Evolutionary conservation across 306 rosid genomes (phyloP), one percentile per base, ranked within the genome.

Genomic region (Pterocarpus macrocarpus): DNA sequence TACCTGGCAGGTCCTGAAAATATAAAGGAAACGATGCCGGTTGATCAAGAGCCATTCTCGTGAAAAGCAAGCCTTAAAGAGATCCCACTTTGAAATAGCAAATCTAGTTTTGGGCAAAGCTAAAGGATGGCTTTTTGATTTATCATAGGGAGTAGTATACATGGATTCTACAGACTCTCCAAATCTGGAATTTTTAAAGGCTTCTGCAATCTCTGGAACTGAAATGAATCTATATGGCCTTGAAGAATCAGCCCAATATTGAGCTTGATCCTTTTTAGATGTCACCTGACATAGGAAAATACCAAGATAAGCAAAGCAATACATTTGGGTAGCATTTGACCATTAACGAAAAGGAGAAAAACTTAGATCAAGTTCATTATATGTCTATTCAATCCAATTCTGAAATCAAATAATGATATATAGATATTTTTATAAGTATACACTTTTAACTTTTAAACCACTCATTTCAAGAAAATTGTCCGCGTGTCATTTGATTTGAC

Each of bases 241-340:
- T 22, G 95, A 85, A 73, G 85, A 76, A 90, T 91, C 87, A 58
- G 90, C 90, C 98, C 98, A 90, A 82, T 94, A 94, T 84, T 92
- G 98, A 64, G 91, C 91, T 88, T 94, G 98, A 57, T 94, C 98
- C 85, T 91, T 94, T 77, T 66, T 87, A 76, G 98, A 94, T 3
- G 98, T 92, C 44, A 94, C 97, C 98, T 94, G 88, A 53, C 64
- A 61, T n/a, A 65, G 7, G 50, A 55, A 57, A 66, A 77, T 50
- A 49, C 15, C 53, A 77, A 47, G 53, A 47, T 47, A 9, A 38
- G 67, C 35, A 61, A 43, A 77, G 69, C 52, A 72, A 73, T 22
- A 64, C 55, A 14, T 28, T 73, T 7, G 52, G 32, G 64, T 57
- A 67, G 32, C 39, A 72, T 28, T 77, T 28, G 56, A 69, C 3